These are phyloP conservation scores for Pisolithus microcarpus DNA, from an alignment of 768 basidiomycete species.

Conservation along the genomic window DNA sequence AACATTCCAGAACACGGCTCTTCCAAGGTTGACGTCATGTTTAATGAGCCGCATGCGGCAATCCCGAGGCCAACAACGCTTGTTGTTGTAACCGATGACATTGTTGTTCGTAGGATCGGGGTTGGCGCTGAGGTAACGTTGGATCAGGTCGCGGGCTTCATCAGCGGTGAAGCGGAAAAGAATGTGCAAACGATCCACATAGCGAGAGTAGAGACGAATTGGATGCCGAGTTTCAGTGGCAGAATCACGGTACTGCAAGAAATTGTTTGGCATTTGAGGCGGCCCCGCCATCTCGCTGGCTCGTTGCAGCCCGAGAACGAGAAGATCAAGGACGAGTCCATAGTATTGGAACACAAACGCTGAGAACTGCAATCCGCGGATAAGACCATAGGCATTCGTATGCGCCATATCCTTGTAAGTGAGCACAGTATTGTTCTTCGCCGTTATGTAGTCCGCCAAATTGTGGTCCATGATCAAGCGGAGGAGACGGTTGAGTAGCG, in stretches of 20 bases:
- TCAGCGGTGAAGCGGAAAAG: constrained; percentile 98
- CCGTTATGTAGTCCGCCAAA: constrained; percentile 97
- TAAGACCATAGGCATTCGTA: constrained; percentile 94
- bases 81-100: constrained; percentile 98
- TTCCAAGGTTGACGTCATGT: constrained; percentile 96
- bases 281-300: constrained; percentile 99
- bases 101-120: constrained; percentile 99
- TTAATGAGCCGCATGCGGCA: constrained; percentile 99
- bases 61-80: constrained; percentile 98
- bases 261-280: constrained; percentile 95
- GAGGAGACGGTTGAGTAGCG: constrained; percentile 88
- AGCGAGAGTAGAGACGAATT: constrained; percentile 96
- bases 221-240: constrained; percentile 94
- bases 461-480: constrained; percentile 98
- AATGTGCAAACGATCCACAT: constrained; percentile 91
- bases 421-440: constrained; percentile 94
- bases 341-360: constrained; percentile 99
- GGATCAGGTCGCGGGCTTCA: constrained; percentile 94
- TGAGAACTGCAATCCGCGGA: constrained; percentile 96
- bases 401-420: constrained; percentile 99
- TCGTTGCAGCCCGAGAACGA: constrained; percentile 94
- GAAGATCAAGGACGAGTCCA: constrained; percentile 88
- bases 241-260: constrained; percentile 94
- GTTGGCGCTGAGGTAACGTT: constrained; percentile 93
- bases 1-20: constrained; percentile 99